These are phyloP conservation scores for Candida buenavistaensis DNA, from an alignment of 1,139 yeast genomes.

Conservation along the genomic window DNA sequence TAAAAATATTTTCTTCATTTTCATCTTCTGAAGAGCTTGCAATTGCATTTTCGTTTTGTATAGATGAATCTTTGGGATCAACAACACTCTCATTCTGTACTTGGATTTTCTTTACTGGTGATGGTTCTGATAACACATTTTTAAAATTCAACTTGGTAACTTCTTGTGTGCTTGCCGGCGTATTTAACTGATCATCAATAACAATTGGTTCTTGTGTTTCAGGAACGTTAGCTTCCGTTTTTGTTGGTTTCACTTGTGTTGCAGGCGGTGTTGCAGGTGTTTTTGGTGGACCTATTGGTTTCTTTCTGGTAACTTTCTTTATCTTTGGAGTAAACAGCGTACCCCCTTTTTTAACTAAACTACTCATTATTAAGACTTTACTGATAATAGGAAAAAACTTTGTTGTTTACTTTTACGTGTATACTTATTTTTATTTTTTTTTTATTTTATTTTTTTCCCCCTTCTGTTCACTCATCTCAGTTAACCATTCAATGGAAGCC, in stretches of 20 bases:
- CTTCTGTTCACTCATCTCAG: not conserved
- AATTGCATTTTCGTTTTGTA: conserved; percentile 8
- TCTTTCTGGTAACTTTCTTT: conserved; percentile 25
- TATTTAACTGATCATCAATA: not conserved
- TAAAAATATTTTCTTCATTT: conserved; percentile 33
- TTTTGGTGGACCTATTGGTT: conserved; percentile 19
- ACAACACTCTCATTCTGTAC: conserved; percentile 21
- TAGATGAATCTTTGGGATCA: conserved; percentile 32
- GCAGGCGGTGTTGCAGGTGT: conserved; percentile 21
- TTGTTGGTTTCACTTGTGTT: conserved; percentile 9
- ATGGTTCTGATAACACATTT: conserved; percentile 8
- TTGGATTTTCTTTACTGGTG: conserved; percentile 5
- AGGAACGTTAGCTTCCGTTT: not conserved
- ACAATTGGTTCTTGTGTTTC: not conserved
- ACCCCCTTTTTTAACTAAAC: conserved; percentile 44
- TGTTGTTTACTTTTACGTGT: not conserved
- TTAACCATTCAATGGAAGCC: conserved; percentile 11
- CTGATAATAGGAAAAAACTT: not conserved
- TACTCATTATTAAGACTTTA: conserved; percentile 37
- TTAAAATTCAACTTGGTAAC: conserved; percentile 9
- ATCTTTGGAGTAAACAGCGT: conserved; percentile 44
- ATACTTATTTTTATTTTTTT: not conserved
- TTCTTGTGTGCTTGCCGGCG: conserved; percentile 5
- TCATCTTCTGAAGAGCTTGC: conserved; percentile 20
- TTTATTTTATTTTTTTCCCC: not conserved